Evolutionary conservation across 768 basidiomycete species (phyloP).

Genomic region (Suillus occidentalis): DNA sequence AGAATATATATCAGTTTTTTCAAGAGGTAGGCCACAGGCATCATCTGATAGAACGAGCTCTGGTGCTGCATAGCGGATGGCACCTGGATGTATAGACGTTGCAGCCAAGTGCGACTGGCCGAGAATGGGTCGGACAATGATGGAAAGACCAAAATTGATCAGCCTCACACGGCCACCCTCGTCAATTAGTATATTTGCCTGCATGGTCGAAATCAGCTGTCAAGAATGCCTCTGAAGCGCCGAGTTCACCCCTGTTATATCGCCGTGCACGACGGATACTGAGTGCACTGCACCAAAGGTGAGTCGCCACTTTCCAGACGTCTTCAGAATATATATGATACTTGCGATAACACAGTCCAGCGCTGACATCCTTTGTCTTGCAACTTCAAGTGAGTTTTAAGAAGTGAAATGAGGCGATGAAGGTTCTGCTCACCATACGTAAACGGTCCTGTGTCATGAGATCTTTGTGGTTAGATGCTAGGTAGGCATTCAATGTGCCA

Average conservation of each 20-base stretch:
- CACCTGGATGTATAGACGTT: not conserved
- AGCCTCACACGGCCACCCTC: not conserved
- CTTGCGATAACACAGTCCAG: not conserved
- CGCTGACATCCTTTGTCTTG: not conserved
- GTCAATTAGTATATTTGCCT: not conserved
- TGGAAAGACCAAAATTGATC: not conserved
- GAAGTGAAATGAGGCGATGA: not conserved
- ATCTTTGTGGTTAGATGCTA: not conserved
- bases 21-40: not conserved
- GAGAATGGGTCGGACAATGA: not conserved
- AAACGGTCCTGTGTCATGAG: not conserved
- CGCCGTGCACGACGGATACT: not conserved
- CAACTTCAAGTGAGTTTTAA: not conserved
- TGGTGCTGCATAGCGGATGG: conserved; percentile 2
- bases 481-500: not conserved
- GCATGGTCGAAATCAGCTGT: not conserved
- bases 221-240: not conserved
- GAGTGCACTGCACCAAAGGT: not conserved
- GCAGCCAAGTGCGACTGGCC: not conserved
- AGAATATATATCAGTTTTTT: conserved; percentile 2
- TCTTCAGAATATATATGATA: not conserved
- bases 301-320: not conserved
- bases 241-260: not conserved
- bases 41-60: not conserved
- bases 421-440: not conserved